Evolutionary conservation across 805 yeast species (phyloP).

Genomic region (Tetrapisispora fleetii): DNA sequence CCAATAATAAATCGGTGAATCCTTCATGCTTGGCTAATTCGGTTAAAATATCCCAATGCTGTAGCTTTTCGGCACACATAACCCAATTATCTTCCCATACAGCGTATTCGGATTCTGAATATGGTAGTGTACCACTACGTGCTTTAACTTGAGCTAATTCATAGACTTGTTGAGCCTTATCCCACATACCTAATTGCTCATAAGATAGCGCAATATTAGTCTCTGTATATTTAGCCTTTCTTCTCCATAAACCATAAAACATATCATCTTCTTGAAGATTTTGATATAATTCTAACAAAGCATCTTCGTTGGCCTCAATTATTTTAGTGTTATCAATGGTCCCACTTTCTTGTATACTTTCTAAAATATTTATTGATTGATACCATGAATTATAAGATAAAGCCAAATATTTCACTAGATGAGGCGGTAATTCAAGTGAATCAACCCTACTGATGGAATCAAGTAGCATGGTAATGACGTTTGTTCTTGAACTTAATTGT

Average conservation of each 20-base stretch:
- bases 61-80: conserved; percentile 89
- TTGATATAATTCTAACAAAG: conserved; percentile 80
- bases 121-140: conserved; percentile 87
- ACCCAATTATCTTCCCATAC: conserved; percentile 99
- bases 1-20: conserved; percentile 86
- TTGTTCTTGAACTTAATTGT: conserved; percentile 77
- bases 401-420: conserved; percentile 80
- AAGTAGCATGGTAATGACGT: conserved; percentile 73
- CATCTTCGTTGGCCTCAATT: conserved; percentile 79
- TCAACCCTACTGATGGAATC: conserved; percentile 75
- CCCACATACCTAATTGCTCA: conserved; percentile 94
- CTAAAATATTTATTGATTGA: conserved; percentile 75
- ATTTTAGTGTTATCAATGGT: conserved; percentile 62
- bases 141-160: conserved; percentile 97
- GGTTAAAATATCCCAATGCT: conserved; percentile 95
- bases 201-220: conserved; percentile 87
- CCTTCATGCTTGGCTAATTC: conserved; percentile 98
- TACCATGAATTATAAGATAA: conserved; percentile 86
- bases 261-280: conserved; percentile 87
- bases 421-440: conserved; percentile 81
- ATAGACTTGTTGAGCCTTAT: conserved; percentile 82
- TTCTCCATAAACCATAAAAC: conserved; percentile 96
- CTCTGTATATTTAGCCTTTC: conserved; percentile 88
- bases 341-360: conserved; percentile 52
- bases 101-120: conserved; percentile 88